These are phyloP conservation scores for Dorcoceras hygrometricum DNA, from an alignment of 257 asterid genomes.

Conservation along the genomic window DNA sequence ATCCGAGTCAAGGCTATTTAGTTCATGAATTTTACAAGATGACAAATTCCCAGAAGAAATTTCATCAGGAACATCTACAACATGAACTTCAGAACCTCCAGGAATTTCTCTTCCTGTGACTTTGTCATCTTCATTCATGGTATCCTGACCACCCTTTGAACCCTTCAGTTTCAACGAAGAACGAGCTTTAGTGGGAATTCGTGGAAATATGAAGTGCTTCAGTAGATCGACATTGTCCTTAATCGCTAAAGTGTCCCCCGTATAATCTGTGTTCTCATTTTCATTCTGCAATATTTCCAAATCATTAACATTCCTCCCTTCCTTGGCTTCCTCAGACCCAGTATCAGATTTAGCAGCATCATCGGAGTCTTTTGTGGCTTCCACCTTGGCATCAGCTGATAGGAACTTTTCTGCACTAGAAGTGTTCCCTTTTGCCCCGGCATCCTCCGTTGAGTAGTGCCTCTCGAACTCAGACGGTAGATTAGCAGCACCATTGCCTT, in stretches of 20 bases:
- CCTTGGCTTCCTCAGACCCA: conserved; percentile 36
- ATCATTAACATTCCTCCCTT: conserved; percentile 28
- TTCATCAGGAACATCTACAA: conserved; percentile 38
- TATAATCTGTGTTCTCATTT: conserved; percentile 29
- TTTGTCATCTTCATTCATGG: conserved; percentile 34
- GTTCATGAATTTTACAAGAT: conserved; percentile 35
- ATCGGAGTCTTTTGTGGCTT: conserved; percentile 39
- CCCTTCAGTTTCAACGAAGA: conserved; percentile 52
- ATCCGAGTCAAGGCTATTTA: conserved; percentile 33
- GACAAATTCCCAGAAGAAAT: conserved; percentile 40
- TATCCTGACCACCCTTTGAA: conserved; percentile 40
- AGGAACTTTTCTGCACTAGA: conserved; percentile 30
- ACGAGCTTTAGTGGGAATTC: conserved; percentile 69
- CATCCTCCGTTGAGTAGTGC: conserved; percentile 37
- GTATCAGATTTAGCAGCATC: conserved; percentile 26
- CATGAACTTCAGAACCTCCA: conserved; percentile 39
- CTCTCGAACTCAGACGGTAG: conserved; percentile 36
- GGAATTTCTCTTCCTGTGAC: conserved; percentile 32
- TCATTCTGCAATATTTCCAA: conserved; percentile 31
- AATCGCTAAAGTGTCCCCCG: conserved; percentile 34
- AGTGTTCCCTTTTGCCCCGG: conserved; percentile 32
- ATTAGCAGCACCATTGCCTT: conserved; percentile 32
- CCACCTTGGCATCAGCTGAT: conserved; percentile 34
- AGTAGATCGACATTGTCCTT: conserved; percentile 44
- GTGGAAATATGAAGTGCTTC: conserved; percentile 53